Conservation (phyloP, 805 yeast genomes). For the Metschnikowia peoriensis region DNA sequence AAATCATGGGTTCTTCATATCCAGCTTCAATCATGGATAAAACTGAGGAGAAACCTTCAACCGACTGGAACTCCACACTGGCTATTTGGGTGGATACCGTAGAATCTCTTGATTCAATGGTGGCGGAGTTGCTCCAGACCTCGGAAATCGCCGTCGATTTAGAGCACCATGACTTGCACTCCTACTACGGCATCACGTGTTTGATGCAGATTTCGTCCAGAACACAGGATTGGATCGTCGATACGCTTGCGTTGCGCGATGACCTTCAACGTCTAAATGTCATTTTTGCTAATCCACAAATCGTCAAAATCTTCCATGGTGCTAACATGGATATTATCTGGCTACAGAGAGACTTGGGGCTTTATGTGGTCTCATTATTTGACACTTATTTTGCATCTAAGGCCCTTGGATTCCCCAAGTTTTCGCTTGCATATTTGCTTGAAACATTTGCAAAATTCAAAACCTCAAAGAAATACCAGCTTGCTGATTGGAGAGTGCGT, state of each 20-base stretch:
- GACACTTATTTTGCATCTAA: constrained; percentile 92
- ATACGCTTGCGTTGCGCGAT: constrained; percentile 75
- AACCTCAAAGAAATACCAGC: constrained; percentile 90
- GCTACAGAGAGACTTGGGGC: constrained; percentile 93
- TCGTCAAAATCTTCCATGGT: constrained; percentile 91
- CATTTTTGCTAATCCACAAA: constrained; percentile 76
- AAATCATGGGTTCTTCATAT: constrained; percentile 68
- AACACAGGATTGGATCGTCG: constrained; percentile 81
- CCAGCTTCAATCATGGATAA: constrained; percentile 51
- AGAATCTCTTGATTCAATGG: constrained; percentile 52
- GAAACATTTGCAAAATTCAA: constrained; percentile 78
- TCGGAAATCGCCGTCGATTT: constrained; percentile 86
- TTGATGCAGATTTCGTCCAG: constrained; percentile 89
- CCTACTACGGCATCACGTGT: constrained; percentile 88
- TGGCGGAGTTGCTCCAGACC: constrained; percentile 47
- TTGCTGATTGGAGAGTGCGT: constrained; percentile 94
- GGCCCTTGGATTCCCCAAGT: constrained; percentile 73
- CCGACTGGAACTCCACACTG: constrained; percentile 62
- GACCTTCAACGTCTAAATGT: constrained; percentile 65
- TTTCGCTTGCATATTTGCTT: constrained; percentile 79
- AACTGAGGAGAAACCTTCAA: constrained; percentile 47
- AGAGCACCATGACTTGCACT: constrained; percentile 91
- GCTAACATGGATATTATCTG: constrained; percentile 96
- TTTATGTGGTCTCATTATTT: constrained; percentile 83
- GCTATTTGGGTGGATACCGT: constrained; percentile 72